Conservation (phyloP, 306 rosid species). For the Senna siamea region DNA sequence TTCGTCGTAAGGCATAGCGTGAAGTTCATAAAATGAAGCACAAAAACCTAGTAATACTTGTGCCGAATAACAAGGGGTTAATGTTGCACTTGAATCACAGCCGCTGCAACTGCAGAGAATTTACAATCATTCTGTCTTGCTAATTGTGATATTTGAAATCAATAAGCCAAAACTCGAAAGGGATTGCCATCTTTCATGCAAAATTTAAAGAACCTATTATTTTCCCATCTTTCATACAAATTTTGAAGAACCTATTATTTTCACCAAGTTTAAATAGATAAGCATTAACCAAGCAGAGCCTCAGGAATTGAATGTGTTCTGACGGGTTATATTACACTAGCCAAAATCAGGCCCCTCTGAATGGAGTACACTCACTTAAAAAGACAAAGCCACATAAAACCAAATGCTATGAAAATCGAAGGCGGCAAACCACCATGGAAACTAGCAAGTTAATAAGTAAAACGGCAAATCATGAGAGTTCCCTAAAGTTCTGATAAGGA, state of each 20-base stretch:
- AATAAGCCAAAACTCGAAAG: too few relatives aligned
- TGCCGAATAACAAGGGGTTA: too few relatives aligned
- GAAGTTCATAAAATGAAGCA: too few relatives aligned
- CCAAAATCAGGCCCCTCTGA: background rate
- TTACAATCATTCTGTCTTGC: too few relatives aligned
- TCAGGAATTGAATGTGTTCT: background rate
- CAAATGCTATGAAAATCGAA: conserved; percentile 42
- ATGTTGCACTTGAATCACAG: too few relatives aligned
- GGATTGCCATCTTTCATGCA: too few relatives aligned
- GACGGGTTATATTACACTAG: conserved; percentile 21
- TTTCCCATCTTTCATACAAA: background rate
- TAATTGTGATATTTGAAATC: too few relatives aligned
- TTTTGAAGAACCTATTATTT: background rate
- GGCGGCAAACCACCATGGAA: conserved; percentile 30
- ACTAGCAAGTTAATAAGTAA: conserved; percentile 32
- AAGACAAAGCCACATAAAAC: conserved; percentile 30
- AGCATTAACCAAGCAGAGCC: background rate
- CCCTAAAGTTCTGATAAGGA: conserved; percentile 32
- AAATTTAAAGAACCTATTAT: background rate
- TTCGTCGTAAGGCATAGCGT: too few relatives aligned
- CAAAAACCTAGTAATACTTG: too few relatives aligned
- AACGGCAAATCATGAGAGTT: conserved; percentile 30
- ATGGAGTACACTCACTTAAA: background rate
- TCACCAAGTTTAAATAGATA: conserved; percentile 2
- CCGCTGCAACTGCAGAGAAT: too few relatives aligned